Evolutionary conservation across 305 asterid genomes (phyloP), one percentile per base, ranked within the genome.

Genomic region (Striga hermonthica): DNA sequence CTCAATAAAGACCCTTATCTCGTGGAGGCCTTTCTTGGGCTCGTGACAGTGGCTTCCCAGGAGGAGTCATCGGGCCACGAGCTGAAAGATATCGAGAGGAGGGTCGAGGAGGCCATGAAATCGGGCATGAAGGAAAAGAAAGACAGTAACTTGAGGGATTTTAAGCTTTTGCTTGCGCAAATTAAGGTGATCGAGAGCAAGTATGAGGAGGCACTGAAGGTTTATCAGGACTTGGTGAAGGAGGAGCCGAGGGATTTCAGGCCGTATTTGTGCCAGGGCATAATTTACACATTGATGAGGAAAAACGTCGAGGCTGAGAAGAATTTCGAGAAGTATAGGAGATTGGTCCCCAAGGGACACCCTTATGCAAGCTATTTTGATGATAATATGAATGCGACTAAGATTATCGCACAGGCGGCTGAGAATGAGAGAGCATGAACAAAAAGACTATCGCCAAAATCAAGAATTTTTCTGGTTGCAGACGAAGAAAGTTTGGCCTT

Each of bases 241-340:
- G 96, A 92, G 69, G 98, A 92, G 73, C 98, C 97, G 0, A 83
- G 89, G 73, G 98, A 92, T 74, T 92, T 89, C 31, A 82, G 98
- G 81, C 97, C 98, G 0, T 92, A 89, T 55, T 60, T 92, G 47
- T 92, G 97, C 69, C 95, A 87, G 75, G 98, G 96, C 22, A 89
- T 87, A 50, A 84, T 92, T 54, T 89, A 87, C 50, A 89, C 93
- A 4, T 52, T 89, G 80, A 73, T 89, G 86, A 79, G 80, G 85
- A 89, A 84, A 64, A 84, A 70, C 36, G 61, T 48, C 0, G 96
- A 87, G 81, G 98, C 98, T 4, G 95, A 89, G 68, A 83, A 85
- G 81, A 76, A 64, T 75, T 91, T 91, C 38, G 93, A 85, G 74
- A 89, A 83, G 79, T 91, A 87, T 62, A 62, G 87, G 71, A 84